A percentile compares a stretch with the other conserved stretches of the same genome.
phyloP scores from a whole-genome alignment of 768 basidiomycete genomes.

The Termitomyces sp. region DNA sequence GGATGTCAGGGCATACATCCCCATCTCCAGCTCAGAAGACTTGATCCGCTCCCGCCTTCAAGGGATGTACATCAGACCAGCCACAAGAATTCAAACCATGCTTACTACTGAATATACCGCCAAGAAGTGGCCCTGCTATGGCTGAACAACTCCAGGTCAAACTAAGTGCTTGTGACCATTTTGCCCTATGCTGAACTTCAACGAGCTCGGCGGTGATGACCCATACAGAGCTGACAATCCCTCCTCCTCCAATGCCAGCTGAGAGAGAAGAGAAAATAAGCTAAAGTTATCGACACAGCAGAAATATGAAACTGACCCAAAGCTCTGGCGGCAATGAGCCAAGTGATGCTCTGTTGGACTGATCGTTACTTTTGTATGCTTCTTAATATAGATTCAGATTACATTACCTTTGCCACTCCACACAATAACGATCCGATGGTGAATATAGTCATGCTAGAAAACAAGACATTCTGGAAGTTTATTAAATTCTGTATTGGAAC shows the following conservation, averaged over 20 bases:
- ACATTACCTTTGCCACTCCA: slow-evolving; percentile 64
- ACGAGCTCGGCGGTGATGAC: slow-evolving; percentile 85
- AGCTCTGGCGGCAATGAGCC: slow-evolving; percentile 66
- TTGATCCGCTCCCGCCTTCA: slow-evolving; percentile 28
- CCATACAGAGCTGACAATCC: slow-evolving; percentile 85
- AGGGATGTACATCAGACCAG: slow-evolving; percentile 12
- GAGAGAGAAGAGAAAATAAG: not conserved
- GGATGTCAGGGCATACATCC: slow-evolving; percentile 58
- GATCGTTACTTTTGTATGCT: slow-evolving; percentile 13
- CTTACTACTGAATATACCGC: slow-evolving; percentile 77
- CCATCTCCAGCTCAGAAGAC: slow-evolving; percentile 72
- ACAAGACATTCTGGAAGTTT: slow-evolving; percentile 55
- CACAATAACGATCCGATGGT: slow-evolving; percentile 77
- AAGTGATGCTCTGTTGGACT: slow-evolving; percentile 43
- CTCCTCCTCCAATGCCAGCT: slow-evolving; percentile 85
- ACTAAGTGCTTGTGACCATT: slow-evolving; percentile 84
- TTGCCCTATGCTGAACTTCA: slow-evolving; percentile 62
- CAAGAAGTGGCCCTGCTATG: slow-evolving; percentile 78
- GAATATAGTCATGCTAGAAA: slow-evolving; percentile 71
- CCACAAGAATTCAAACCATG: slow-evolving; percentile 5
- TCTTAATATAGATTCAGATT: slow-evolving; percentile 13
- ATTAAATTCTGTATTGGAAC: not conserved
- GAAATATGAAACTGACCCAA: slow-evolving; percentile 26
- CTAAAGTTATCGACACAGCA: not conserved
- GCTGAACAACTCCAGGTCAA: slow-evolving; percentile 87